Evolutionary conservation across 306 rosid species (phyloP).

Genomic region (Acacia confusa): DNA sequence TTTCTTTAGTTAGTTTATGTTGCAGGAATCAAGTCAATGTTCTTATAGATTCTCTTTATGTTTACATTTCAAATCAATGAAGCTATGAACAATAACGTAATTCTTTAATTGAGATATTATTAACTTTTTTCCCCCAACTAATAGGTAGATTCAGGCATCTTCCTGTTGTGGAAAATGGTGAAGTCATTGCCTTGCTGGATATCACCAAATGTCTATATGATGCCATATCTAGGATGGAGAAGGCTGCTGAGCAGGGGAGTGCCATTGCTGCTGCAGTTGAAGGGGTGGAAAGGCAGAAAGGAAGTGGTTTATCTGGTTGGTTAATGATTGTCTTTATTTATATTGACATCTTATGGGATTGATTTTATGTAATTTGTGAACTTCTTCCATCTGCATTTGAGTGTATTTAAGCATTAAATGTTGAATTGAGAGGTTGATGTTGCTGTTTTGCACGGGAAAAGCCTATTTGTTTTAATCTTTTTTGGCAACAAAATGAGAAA

Average conservation of each 20-base stretch:
- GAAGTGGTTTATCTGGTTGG: conserved; percentile 65
- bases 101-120: conserved; percentile 3
- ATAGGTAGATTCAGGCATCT: conserved; percentile 97
- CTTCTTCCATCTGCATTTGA: conserved; percentile 12
- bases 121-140: neutral
- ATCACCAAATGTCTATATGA: conserved; percentile 93
- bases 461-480: neutral
- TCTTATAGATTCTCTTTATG: neutral
- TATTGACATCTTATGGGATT: conserved; percentile 13
- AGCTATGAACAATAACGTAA: conserved; percentile 8
- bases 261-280: conserved; percentile 96
- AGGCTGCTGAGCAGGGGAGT: conserved; percentile 90
- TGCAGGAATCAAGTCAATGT: conserved; percentile 5
- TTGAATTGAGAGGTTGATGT: conserved; percentile 9
- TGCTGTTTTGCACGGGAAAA: neutral
- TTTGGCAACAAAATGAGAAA: neutral
- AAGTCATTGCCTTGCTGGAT: conserved; percentile 93
- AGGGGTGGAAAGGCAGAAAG: conserved; percentile 80
- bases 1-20: conserved; percentile 12
- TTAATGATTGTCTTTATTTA: conserved; percentile 30
- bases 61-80: conserved; percentile 10
- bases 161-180: conserved; percentile 97
- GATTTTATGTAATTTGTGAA: conserved; percentile 21
- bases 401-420: neutral
- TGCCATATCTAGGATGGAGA: conserved; percentile 96